Evolutionary conservation across 345 rosid species (phyloP), one percentile per base, ranked within the genome.

Genomic region (Eutrema yunnanense): DNA sequence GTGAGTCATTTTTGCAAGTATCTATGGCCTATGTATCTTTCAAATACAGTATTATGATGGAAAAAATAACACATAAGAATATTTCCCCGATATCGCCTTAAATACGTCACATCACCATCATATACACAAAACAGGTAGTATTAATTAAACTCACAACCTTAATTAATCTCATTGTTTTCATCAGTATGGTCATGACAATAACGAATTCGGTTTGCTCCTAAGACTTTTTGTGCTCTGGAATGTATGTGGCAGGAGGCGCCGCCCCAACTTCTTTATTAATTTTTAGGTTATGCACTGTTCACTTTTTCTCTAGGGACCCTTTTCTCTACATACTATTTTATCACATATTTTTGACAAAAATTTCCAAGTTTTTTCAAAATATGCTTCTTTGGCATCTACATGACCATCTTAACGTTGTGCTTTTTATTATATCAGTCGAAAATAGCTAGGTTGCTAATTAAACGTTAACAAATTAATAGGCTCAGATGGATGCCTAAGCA

Each of bases 61-160:
- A 8, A 6, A 16, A 37, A 46, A 50, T 19, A 40, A 33, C 42
- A 30, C 48, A 44, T 16, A 67, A 5, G 8, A 52, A 7, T 67
- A 53, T 67, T 38, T 27, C 26, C 26, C 26, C 3, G 50, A 32
- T 42, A 40, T 54, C 8, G 62, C 43, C 53, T 16, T 22, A 41
- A 43, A n/a, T 53, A 62, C 70, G 74, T 75, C 70, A 69, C 70
- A 63, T 54, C 79, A 75, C 47, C 65, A 70, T 56, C 63, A 54
- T 32, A 38, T 40, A 69, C 66, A 56, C 53, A 63, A 22, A 70
- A 40, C 79, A 46, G 63, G 65, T 32, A 33, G 65, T 32, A 33
- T 48, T 41, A 27, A 33, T 48, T 41, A 27, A 33, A 49, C n/a
- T 32, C 14, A 26, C 62, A 62, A 61, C 72, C 53, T 69, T 27